phyloP scores from a whole-genome alignment of 2,329 filamentous ascomycete genomes.

The Paecilomyces fulvus region DNA sequence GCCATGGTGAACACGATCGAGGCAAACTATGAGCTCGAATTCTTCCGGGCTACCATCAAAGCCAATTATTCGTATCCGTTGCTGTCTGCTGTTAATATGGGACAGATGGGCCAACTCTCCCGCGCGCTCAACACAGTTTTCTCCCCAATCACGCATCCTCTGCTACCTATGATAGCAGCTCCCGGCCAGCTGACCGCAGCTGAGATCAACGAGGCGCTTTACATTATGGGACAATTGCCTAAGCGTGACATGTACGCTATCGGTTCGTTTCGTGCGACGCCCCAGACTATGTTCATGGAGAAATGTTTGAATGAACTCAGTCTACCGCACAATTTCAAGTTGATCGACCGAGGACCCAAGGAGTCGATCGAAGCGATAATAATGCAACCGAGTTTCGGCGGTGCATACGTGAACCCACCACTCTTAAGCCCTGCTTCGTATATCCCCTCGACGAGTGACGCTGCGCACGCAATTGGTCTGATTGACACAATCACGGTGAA shows the following conservation, averaged over 20 bases:
- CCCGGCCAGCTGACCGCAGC: constrained; percentile 79
- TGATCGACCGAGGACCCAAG: constrained; percentile 61
- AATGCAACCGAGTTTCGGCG: constrained; percentile 67
- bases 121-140: constrained; percentile 78
- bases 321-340: constrained; percentile 72
- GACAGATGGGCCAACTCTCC: constrained; percentile 74
- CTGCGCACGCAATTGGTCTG: constrained; percentile 68
- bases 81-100: constrained; percentile 80
- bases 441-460: constrained; percentile 61
- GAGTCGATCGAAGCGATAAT: constrained; percentile 64
- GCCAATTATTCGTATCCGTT: constrained; percentile 62
- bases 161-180: constrained; percentile 74
- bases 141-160: constrained; percentile 77
- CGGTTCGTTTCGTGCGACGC: constrained; percentile 61
- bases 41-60: constrained; percentile 71
- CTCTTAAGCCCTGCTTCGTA: constrained; percentile 51
- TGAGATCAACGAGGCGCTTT: constrained; percentile 72
- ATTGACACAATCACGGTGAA: constrained; percentile 72
- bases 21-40: constrained; percentile 84
- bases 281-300: constrained; percentile 76
- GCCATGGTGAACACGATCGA: constrained; percentile 71
- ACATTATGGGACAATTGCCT: constrained; percentile 70
- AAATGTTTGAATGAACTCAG: constrained; percentile 75
- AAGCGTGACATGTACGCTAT: constrained; percentile 76
- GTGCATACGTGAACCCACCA: constrained; percentile 71